A percentile compares a stretch with the other conserved stretches of the same genome.
Evolutionary conservation across 148 eudicot species (phyloP).

Genomic region (Heliamphora exappendiculata): DNA sequence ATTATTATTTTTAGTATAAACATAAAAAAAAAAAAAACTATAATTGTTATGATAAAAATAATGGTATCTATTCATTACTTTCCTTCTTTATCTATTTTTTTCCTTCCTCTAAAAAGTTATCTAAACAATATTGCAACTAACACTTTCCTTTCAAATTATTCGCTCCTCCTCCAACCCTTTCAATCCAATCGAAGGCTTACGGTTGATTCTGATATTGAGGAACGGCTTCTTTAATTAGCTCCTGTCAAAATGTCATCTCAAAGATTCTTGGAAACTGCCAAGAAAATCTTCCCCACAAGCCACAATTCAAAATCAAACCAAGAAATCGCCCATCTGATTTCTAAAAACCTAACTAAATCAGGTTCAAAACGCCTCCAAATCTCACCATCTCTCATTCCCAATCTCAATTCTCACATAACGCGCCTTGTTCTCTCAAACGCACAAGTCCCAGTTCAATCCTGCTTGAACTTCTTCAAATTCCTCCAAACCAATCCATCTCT

Average conservation of each 20-base stretch:
- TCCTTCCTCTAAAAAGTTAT: no score
- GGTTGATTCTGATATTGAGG: background rate
- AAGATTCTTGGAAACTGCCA: conserved; percentile 32
- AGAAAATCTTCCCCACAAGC: conserved; percentile 20
- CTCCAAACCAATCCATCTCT: conserved; percentile 30
- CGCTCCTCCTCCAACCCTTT: no score
- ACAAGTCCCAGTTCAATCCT: conserved; percentile 34
- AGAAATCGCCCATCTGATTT: conserved; percentile 40
- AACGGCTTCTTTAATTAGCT: background rate
- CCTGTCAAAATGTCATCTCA: conserved; percentile 32
- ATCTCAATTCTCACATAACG: conserved; percentile 35
- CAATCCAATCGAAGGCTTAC: no score
- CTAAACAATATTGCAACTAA: no score
- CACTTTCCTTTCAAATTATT: no score
- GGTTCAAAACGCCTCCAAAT: conserved; percentile 24
- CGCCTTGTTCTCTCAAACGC: conserved; percentile 60
- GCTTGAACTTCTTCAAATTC: conserved; percentile 51
- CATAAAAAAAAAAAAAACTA: no score
- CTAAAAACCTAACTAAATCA: conserved; percentile 30
- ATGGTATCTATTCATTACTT: no score
- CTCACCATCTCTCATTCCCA: conserved; percentile 27
- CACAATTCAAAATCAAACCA: conserved; percentile 25
- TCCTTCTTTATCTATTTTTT: no score
- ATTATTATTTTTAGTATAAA: no score
- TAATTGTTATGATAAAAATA: no score